Evolutionary conservation across 2,329 filamentous ascomycete species (phyloP).

Genomic region (Rhynchosporium secalis): DNA sequence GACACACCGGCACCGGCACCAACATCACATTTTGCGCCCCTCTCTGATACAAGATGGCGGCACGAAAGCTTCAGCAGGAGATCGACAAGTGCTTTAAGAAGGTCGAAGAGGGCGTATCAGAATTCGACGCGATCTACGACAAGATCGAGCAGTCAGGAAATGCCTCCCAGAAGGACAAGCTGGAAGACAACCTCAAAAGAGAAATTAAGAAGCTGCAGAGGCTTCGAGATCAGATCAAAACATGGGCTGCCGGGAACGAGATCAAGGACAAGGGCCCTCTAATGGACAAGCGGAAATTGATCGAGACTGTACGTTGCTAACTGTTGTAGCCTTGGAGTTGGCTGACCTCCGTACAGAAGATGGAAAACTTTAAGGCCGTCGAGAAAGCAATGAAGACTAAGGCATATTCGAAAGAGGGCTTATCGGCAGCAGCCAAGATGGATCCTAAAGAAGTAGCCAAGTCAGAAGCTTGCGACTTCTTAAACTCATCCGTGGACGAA

Average conservation of each 20-base stretch:
- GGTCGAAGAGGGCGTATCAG: slow-evolving; percentile 85
- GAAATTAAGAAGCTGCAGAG: slow-evolving; percentile 99
- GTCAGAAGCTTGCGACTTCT: slow-evolving; percentile 81
- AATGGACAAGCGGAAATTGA: slow-evolving; percentile 89
- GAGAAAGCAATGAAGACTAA: slow-evolving; percentile 99
- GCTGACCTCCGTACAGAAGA: slow-evolving; percentile 65
- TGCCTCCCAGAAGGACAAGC: slow-evolving; percentile 94
- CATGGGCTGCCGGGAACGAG: slow-evolving; percentile 97
- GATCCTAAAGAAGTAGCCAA: slow-evolving; percentile 99
- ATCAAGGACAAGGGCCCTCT: slow-evolving; percentile 99
- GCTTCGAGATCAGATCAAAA: slow-evolving; percentile 97
- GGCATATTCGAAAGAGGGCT: slow-evolving; percentile 96
- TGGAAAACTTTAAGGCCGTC: slow-evolving; percentile 99
- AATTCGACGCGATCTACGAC: slow-evolving; percentile 94
- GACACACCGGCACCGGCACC: not conserved
- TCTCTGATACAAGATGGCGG: slow-evolving; percentile 68
- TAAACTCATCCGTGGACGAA: slow-evolving; percentile 85
- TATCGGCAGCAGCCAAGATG: slow-evolving; percentile 86
- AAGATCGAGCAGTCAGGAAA: slow-evolving; percentile 95
- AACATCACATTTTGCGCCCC: slow-evolving; percentile 22
- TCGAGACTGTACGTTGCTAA: slow-evolving; percentile 76
- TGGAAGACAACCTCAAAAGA: slow-evolving; percentile 96
- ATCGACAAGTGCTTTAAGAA: slow-evolving; percentile 99
- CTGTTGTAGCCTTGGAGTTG: slow-evolving; percentile 20
- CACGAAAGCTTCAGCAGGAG: slow-evolving; percentile 94